Percentiles rank a stretch among this genome's conserved stretches.
These are phyloP conservation scores for Lindgomyces ingoldianus DNA, from an alignment of 495 filamentous ascomycete genomes.

Conservation along the genomic window DNA sequence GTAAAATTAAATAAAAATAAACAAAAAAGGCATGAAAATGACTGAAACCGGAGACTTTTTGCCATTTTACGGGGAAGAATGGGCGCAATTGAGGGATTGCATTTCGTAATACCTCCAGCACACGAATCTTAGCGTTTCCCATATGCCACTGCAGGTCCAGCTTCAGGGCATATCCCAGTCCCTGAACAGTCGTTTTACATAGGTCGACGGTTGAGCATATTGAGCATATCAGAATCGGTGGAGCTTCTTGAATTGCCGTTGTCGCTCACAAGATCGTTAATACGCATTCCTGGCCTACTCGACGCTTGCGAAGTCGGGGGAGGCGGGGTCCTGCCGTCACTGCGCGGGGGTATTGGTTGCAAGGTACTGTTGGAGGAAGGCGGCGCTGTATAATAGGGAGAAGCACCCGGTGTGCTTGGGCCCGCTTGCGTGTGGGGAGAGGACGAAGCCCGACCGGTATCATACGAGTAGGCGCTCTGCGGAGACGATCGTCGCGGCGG, in stretches of 20 bases:
- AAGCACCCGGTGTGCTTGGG: constrained; percentile 34
- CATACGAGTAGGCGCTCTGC: constrained; percentile 42
- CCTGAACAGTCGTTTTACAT: constrained; percentile 7
- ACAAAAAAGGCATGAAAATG: neutral
- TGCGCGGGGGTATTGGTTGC: constrained; percentile 29
- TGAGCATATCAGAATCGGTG: constrained; percentile 41
- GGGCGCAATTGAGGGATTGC: neutral
- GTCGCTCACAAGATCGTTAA: constrained; percentile 38
- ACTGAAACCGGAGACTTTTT: neutral
- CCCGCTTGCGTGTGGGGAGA: constrained; percentile 42
- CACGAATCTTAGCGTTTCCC: neutral
- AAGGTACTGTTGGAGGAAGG: constrained; percentile 16
- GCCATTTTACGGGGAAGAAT: neutral
- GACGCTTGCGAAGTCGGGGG: constrained; percentile 20
- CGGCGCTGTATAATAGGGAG: constrained; percentile 20
- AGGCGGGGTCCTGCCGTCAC: constrained; percentile 35
- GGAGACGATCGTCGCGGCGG: constrained; percentile 41
- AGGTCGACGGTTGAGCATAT: constrained; percentile 35
- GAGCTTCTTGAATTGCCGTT: constrained; percentile 31
- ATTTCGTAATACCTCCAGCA: neutral
- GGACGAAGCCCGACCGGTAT: constrained; percentile 41
- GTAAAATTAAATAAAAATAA: neutral
- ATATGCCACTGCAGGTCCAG: constrained; percentile 21
- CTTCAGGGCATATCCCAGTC: constrained; percentile 12
- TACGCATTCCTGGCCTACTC: constrained; percentile 36